phyloP scores from a whole-genome alignment of 169 alveolate genomes.

The Plasmodium gonderi region DNA sequence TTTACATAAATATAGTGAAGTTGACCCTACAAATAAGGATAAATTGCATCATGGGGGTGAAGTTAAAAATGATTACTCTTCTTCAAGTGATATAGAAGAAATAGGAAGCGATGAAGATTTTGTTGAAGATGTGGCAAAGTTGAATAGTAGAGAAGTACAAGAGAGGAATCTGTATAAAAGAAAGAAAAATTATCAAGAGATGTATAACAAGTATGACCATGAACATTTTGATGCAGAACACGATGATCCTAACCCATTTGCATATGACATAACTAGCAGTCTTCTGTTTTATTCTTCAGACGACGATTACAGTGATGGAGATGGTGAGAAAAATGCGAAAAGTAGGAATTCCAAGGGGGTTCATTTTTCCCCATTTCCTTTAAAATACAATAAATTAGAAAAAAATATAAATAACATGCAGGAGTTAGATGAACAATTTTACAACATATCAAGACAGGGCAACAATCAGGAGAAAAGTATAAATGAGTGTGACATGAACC shows the following conservation, averaged over 20 bases:
- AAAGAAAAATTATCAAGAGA: not conserved
- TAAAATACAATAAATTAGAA: conserved; percentile 15
- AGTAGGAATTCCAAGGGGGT: not conserved
- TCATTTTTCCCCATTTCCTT: not conserved
- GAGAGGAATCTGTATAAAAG: not conserved
- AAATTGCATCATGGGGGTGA: not conserved
- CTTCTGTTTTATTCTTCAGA: conserved; percentile 22
- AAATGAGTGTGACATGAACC: not conserved
- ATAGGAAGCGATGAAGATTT: conserved; percentile 74
- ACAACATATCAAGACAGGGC: not conserved
- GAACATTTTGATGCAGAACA: not conserved
- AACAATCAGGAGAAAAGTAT: not conserved
- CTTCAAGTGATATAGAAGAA: conserved; percentile 56
- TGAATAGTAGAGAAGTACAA: conserved; percentile 10
- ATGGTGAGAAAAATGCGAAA: not conserved
- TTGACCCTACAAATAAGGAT: not conserved
- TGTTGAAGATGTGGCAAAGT: conserved; percentile 53
- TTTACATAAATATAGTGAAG: not conserved
- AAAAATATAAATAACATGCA: conserved; percentile 6
- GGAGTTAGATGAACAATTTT: conserved; percentile 23
- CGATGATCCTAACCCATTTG: not conserved
- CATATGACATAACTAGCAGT: not conserved
- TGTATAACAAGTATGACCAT: not conserved
- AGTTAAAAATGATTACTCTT: not conserved
- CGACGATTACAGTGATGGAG: not conserved